Evolutionary conservation across 176 grass and related monocot genomes (phyloP), one percentile per base, ranked within the genome.

Genomic region (Ampelocalamus luodianensis): DNA sequence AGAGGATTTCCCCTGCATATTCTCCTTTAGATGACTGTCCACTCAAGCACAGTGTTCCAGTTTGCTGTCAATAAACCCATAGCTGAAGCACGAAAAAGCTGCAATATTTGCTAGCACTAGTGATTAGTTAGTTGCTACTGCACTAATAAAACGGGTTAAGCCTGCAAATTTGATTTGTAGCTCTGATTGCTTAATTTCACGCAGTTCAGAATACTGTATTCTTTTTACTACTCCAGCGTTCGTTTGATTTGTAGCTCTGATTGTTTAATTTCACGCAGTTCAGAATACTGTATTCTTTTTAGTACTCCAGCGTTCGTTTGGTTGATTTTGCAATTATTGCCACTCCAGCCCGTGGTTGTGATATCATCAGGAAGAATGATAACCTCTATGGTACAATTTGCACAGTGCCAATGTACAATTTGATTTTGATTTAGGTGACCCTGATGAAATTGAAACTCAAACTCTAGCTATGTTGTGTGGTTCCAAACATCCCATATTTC

Each of bases 401-500:
- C 34, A 14, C 15, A 65, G 14, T 10, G 11, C 13, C 20, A 51
- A 6, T 88, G 38, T 51, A 65, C 26, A 44, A 12, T 48, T 26
- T 3, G 10, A 32, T n/a, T 72, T 86, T 65, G 27, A 55, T 78
- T 64, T 77, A 45, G 36, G 53, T 44, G 10, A 14, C 13, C 37
- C 22, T 55, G 17, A 38, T 72, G 29, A 73, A 65, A 67, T 29
- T 46, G n/a, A 66, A 65, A 74, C n/a, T 46, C 10, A 12, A 37
- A 6, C 38, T 39, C 67, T 65, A 17, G 14, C 34, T 79, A 18
- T 65, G 13, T 39, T 66, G 26, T 72, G 38, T 38, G 37, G 2
- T 71, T 68, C 2, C 49, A 65, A 77, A 73, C 18, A 39, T 84
- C 69, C 36, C 71, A 76, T 71, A 79, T 71, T 87, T 17, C 44